Percentiles rank a stretch among this genome's conserved stretches.
Evolutionary conservation across 2,329 filamentous ascomycete species (phyloP).

Genomic region (Calonectria leucothoes): DNA sequence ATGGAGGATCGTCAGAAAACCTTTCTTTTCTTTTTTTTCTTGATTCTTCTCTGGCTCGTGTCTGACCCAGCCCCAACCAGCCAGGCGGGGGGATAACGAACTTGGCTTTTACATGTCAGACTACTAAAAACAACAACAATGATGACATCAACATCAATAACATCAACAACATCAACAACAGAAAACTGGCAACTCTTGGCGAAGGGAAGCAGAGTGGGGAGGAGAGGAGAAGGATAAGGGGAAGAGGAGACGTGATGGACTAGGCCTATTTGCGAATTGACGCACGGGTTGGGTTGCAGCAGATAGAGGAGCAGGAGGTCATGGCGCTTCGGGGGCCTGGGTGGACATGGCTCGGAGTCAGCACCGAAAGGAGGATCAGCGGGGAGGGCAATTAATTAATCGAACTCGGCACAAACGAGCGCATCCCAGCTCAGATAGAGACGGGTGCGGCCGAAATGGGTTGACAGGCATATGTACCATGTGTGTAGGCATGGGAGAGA

Average conservation of each 20-base stretch:
- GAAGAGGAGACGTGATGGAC: not conserved
- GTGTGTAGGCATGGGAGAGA: not conserved
- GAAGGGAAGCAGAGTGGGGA: not conserved
- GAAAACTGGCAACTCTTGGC: not conserved
- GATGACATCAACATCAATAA: no score
- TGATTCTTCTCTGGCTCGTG: not conserved
- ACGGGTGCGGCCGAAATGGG: constrained; percentile 9
- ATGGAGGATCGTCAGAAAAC: not conserved
- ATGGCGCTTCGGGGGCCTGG: not conserved
- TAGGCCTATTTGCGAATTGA: not conserved
- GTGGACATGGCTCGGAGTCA: constrained; percentile 6
- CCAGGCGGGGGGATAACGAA: not conserved
- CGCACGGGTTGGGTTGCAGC: not conserved
- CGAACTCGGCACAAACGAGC: constrained; percentile 8
- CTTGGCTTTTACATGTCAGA: not conserved
- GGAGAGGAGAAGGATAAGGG: not conserved
- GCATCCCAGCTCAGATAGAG: constrained; percentile 9
- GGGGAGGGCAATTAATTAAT: constrained; percentile 2
- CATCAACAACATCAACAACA: no score
- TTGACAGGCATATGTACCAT: not conserved
- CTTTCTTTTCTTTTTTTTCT: not conserved
- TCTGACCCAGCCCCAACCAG: not conserved
- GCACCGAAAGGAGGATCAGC: constrained; percentile 22
- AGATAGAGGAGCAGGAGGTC: not conserved
- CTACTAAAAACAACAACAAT: no score